These are phyloP conservation scores for Aspergillus udagawae DNA, from an alignment of 2,329 filamentous ascomycete genomes.

Conservation along the genomic window DNA sequence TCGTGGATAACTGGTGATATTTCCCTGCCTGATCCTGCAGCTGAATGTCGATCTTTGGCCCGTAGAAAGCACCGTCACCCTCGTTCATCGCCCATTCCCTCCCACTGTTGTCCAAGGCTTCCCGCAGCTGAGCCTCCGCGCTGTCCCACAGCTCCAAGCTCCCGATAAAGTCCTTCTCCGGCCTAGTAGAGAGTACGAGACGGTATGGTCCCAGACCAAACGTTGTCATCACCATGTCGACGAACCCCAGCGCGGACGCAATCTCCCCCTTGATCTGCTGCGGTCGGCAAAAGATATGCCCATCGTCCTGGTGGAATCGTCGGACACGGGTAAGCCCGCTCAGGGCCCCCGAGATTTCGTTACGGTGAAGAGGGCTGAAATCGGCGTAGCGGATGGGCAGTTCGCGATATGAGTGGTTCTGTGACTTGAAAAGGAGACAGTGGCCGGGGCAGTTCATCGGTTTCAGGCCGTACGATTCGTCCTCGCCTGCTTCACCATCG, in stretches of 20 bases:
- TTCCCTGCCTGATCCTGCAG: slow-evolving; percentile 76
- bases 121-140: slow-evolving; percentile 63
- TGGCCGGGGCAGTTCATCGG: slow-evolving; percentile 94
- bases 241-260: slow-evolving; percentile 67
- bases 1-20: slow-evolving; percentile 82
- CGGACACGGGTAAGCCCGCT: slow-evolving; percentile 79
- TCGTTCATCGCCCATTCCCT: slow-evolving; percentile 70
- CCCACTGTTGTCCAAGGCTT: slow-evolving; percentile 60
- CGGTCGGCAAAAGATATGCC: slow-evolving; percentile 83
- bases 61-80: slow-evolving; percentile 86
- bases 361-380: slow-evolving; percentile 81
- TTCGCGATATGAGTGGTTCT: slow-evolving; percentile 71
- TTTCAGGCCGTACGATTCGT: slow-evolving; percentile 77
- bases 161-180: slow-evolving; percentile 73
- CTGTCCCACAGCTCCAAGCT: slow-evolving; percentile 64
- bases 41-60: slow-evolving; percentile 86
- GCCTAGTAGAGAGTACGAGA: slow-evolving; percentile 73
- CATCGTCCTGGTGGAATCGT: slow-evolving; percentile 86
- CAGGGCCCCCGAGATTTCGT: slow-evolving; percentile 77
- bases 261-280: slow-evolving; percentile 73
- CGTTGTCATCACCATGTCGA: slow-evolving; percentile 66
- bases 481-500: slow-evolving; percentile 49
- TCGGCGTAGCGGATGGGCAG: slow-evolving; percentile 81
- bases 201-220: slow-evolving; percentile 70
- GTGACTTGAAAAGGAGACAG: slow-evolving; percentile 75